Conservation (phyloP, 2,329 filamentous ascomycete genomes). For the Trichoderma asperellum region DNA sequence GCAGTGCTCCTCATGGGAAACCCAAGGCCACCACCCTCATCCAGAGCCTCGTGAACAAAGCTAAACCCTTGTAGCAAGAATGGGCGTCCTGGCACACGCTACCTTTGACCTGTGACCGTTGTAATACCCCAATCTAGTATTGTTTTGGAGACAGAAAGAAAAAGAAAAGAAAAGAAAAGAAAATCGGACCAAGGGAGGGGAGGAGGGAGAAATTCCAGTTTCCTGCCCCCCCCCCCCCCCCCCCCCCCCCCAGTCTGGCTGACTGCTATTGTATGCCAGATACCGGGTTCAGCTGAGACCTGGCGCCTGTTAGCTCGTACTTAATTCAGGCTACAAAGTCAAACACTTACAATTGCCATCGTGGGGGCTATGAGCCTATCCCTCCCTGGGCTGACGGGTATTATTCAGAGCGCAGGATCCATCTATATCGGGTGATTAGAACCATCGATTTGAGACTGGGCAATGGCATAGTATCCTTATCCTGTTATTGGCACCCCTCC, state of each 20-base stretch:
- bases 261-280: background rate
- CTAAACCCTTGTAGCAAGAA: background rate
- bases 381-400: background rate
- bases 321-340: background rate
- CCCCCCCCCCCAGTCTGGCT: background rate
- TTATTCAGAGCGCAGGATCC: background rate
- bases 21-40: background rate
- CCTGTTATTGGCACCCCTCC: background rate
- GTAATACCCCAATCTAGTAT: background rate
- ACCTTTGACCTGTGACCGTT: background rate
- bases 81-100: background rate
- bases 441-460: background rate
- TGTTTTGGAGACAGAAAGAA: background rate
- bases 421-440: background rate
- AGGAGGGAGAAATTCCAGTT: background rate
- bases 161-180: background rate
- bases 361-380: background rate
- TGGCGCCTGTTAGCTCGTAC: background rate
- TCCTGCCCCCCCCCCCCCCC: background rate
- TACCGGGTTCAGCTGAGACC: background rate
- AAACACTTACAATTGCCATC: background rate
- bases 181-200: background rate
- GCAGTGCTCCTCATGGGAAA: background rate
- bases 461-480: background rate
- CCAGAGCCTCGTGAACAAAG: background rate